Conservation (phyloP, 2,329 filamentous ascomycete genomes). For the Colletotrichum spaethianum region DNA sequence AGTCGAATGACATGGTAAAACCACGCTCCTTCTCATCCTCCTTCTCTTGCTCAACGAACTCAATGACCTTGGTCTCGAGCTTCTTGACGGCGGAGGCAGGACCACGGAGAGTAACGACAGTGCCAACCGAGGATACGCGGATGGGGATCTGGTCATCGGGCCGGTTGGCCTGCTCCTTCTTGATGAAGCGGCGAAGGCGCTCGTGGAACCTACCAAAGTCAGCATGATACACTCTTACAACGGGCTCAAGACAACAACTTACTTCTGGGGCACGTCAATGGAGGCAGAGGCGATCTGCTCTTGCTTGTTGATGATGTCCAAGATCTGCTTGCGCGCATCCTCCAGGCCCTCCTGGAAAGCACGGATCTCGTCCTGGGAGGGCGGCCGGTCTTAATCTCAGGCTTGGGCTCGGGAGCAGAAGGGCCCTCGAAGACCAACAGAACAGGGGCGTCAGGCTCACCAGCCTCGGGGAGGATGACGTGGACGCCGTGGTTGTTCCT, state of each 20-base stretch:
- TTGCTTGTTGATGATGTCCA: constrained; percentile 71
- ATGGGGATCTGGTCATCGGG: constrained; percentile 72
- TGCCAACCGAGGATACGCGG: constrained; percentile 71
- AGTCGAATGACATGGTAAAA: constrained; percentile 89
- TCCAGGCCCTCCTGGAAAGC: constrained; percentile 69
- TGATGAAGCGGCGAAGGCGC: constrained; percentile 74
- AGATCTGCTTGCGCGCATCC: constrained; percentile 70
- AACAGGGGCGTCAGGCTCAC: constrained; percentile 72
- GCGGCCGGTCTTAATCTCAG: constrained; percentile 42
- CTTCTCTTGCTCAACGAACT: constrained; percentile 89
- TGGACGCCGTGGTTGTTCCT: constrained; percentile 80
- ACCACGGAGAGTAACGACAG: constrained; percentile 81
- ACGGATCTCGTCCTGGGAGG: constrained; percentile 59
- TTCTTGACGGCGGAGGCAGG: constrained; percentile 80
- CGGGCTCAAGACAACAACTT: constrained; percentile 44
- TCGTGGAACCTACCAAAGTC: constrained; percentile 68
- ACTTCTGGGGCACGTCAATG: constrained; percentile 73
- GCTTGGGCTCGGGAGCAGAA: constrained; percentile 40
- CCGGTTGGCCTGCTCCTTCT: constrained; percentile 73
- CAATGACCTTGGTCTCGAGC: constrained; percentile 79
- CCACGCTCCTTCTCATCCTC: constrained; percentile 94
- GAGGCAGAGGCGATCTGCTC: constrained; percentile 65
- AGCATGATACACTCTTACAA: constrained; percentile 40
- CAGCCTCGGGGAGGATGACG: constrained; percentile 77
- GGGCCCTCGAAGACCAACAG: constrained; percentile 83